Evolutionary conservation across 1,139 yeast genomes (phyloP).

Genomic region (Arxiozyma slooffiae): DNA sequence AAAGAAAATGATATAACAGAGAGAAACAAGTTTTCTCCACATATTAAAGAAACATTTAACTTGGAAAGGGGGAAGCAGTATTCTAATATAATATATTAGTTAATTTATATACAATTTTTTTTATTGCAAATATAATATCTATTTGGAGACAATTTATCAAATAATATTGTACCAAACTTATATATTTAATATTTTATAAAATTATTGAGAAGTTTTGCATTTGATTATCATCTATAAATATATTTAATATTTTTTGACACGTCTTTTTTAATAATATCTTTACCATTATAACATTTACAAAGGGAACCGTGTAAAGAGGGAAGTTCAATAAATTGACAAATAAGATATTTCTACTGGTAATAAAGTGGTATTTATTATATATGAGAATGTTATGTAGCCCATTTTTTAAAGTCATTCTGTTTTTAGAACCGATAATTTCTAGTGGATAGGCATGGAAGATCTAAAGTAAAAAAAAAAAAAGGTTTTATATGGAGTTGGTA

Average conservation of each 20-base stretch:
- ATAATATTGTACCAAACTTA: conserved; percentile 24
- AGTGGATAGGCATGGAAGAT: no score
- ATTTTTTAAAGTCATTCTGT: no score
- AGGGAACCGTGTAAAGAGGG: conserved; percentile 45
- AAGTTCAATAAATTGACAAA: conserved; percentile 42
- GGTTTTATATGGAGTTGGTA: no score
- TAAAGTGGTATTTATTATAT: conserved; percentile 14
- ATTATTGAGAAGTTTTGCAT: conserved; percentile 40
- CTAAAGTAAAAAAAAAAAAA: no score
- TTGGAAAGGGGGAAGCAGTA: conserved; percentile 8
- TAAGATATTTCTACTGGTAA: conserved; percentile 42
- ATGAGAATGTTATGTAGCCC: no score
- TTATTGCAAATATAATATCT: background rate
- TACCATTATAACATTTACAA: conserved; percentile 36
- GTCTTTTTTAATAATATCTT: conserved; percentile 30
- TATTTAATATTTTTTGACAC: conserved; percentile 19
- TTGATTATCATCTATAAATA: conserved; percentile 32
- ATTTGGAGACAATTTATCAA: background rate
- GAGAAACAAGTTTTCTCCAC: conserved; percentile 14
- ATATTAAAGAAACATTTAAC: conserved; percentile 13
- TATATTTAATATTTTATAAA: conserved; percentile 38
- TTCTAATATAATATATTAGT: conserved; percentile 16
- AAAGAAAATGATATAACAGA: conserved; percentile 14
- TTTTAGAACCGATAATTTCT: conserved; percentile 1
- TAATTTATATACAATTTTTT: background rate